Evolutionary conservation across 352 stramenopile genomes (phyloP), one percentile per base, ranked within the genome.

Genomic region (Stramenopiles sp.): DNA sequence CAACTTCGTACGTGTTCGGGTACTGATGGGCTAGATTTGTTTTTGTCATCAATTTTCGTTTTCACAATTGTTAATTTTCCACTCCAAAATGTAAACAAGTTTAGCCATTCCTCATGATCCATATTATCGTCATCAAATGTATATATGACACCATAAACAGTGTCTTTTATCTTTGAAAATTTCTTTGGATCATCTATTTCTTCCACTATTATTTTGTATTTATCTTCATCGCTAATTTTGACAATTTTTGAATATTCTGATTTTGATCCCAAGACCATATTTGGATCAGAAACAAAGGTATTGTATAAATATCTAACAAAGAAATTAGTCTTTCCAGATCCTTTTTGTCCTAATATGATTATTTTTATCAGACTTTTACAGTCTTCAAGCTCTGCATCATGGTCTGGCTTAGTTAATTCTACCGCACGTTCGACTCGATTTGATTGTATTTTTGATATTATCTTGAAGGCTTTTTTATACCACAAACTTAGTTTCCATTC

Each of bases 291-390:
- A 33, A 76, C 65, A 33, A 13, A 76, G 4, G 65, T 76, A 7
- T 13, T 76, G 65, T 76, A 76, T 33, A 76, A 76, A 13, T 76
- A 76, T 4, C 65, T 4, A 7, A 76, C 65, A 31, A 76, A 33
- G 13, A 76, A 13, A 13, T 76, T 76, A 13, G 65, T 76, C 31
- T 76, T 76, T 76, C 65, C 65, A 13, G 30, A 13, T 31, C 65
- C 65, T 13, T 76, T 76, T 76, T 7, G 4, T 76, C 65, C 65
- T 33, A 76, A 4, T 13, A 76, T 31, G 4, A 76, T 7, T 13
- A 76, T 4, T 13, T 76, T 76, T 13, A 76, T 76, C 30, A 33
- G 7, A 33, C 7, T 33, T 76, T 20, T 76, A 20, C 65, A 76
- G 7, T 33, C 65, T 31, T 76, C 65, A 7, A 76, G 30, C 13